Evolutionary conservation across 2,329 filamentous ascomycete genomes (phyloP), one percentile per base, ranked within the genome.

Genomic region (Sclerotiophoma versabilis): DNA sequence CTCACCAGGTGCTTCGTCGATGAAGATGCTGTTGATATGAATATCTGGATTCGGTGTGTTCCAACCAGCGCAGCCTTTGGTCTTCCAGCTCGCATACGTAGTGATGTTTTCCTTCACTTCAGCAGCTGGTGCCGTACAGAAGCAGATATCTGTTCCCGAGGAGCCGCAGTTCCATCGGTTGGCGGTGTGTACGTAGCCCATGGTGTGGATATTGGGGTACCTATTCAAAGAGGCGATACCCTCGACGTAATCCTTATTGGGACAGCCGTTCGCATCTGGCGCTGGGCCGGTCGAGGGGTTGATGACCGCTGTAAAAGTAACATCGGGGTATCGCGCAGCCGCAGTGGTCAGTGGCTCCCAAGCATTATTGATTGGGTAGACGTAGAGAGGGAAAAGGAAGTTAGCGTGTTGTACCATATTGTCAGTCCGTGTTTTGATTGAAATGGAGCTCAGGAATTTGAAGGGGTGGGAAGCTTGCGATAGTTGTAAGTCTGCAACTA

Each of bases 181-280:
- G 11, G 53, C 53, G 7, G 53, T 56, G 30, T 56, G 53, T 5
- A 56, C 53, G n/a, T 56, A 51, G 12, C 53, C 53, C 53, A 56
- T 56, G 1, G 53, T 56, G 5, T 29, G 34, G 6, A 56, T 56
- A n/a, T 56, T 56, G n/a, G 53, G 25, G 7, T 27, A 36, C n/a
- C 43, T 37, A 26, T 56, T 56, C 3, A 56, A 14, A 0, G 47
- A 46, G 1, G 46, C 41, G 2, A 56, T 36, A 5, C n/a, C 52
- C 14, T 56, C 47, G 14, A 56, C 47, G 10, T 45, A 56, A 20
- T 56, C 42, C 3, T 47, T 37, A 9, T 56, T 47, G 3, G 53
- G 53, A 14, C 53, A 56, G 0, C 53, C 53, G 14, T 46, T 43
- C 9, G 23, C 29, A n/a, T 49, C 42, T 17, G 42, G 12, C 2